These are phyloP conservation scores for Smittium mucronatum DNA, from an alignment of 371 early-diverging fungal species.

Conservation along the genomic window DNA sequence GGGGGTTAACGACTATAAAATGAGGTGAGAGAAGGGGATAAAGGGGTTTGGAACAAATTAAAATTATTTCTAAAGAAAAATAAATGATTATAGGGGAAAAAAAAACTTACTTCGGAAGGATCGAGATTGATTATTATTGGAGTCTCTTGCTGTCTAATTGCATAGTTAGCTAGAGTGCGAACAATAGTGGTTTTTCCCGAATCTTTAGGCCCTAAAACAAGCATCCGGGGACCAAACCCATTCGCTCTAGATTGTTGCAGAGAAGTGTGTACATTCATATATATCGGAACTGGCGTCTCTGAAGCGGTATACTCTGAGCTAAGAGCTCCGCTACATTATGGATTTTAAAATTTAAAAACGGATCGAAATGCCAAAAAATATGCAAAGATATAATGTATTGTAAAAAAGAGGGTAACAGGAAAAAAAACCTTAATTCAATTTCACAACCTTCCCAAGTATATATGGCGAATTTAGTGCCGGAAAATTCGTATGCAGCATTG, in stretches of 20 bases:
- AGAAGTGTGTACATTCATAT: constrained; percentile 75
- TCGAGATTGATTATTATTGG: constrained; percentile 81
- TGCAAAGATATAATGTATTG: too few relatives aligned
- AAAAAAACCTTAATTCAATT: constrained; percentile 42
- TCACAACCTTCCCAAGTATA: constrained; percentile 90
- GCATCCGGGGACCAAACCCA: constrained; percentile 35
- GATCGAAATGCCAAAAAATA: too few relatives aligned
- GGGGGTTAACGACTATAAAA: too few relatives aligned
- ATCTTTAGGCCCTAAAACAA: constrained; percentile 83
- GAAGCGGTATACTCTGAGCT: constrained; percentile 74
- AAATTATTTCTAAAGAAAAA: too few relatives aligned
- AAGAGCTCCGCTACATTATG: constrained; percentile 44
- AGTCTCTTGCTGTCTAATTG: constrained; percentile 51
- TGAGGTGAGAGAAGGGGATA: too few relatives aligned
- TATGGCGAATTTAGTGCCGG: constrained; percentile 74
- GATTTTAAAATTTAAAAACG: too few relatives aligned
- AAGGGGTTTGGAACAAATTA: too few relatives aligned
- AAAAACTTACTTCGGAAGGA: constrained; percentile 41
- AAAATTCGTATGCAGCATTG: constrained; percentile 59
- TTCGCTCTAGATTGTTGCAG: constrained; percentile 60
- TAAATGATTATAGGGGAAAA: too few relatives aligned
- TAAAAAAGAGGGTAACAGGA: background rate
- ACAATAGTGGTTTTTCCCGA: constrained; percentile 80
- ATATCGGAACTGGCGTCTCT: constrained; percentile 87
- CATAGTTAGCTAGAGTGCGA: constrained; percentile 73